Evolutionary conservation across 2,329 filamentous ascomycete species (phyloP).

Genomic region (Colletotrichum tropicale): DNA sequence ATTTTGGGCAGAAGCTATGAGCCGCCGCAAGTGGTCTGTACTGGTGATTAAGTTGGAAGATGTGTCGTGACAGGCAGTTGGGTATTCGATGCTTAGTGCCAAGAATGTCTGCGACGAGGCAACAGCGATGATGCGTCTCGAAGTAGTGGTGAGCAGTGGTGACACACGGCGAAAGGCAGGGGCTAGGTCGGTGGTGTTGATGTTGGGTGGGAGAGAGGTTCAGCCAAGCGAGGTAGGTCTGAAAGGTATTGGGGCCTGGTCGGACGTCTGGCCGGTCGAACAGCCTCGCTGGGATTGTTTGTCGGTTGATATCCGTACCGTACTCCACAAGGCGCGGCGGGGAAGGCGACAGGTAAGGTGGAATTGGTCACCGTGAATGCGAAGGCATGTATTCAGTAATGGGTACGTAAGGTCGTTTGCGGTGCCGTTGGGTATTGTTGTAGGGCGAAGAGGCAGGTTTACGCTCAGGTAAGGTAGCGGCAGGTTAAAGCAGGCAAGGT

Average conservation of each 20-base stretch:
- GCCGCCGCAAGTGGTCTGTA: constrained; percentile 2
- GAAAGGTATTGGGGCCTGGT: neutral
- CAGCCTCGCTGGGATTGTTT: neutral
- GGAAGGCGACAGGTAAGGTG: neutral
- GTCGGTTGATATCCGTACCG: neutral
- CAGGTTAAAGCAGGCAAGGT: neutral
- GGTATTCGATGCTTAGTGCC: neutral
- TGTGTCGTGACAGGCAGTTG: neutral
- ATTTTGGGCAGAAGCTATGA: constrained; percentile 42
- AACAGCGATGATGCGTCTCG: neutral
- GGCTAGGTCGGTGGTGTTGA: neutral
- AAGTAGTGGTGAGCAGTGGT: neutral
- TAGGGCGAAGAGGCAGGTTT: neutral
- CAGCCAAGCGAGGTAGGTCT: neutral
- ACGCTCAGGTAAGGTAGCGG: neutral
- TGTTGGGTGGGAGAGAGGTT: neutral
- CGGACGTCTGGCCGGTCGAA: neutral
- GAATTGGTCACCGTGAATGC: neutral
- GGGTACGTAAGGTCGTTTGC: constrained; percentile 2
- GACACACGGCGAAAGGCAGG: neutral
- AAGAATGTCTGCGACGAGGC: neutral
- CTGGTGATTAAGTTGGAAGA: neutral
- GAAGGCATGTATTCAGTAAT: neutral
- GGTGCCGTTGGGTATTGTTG: neutral
- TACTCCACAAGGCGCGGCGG: neutral